Evolutionary conservation across 78 protist species (phyloP), one percentile per base, ranked within the genome.

Genomic region (Chrysochromulina parva): DNA sequence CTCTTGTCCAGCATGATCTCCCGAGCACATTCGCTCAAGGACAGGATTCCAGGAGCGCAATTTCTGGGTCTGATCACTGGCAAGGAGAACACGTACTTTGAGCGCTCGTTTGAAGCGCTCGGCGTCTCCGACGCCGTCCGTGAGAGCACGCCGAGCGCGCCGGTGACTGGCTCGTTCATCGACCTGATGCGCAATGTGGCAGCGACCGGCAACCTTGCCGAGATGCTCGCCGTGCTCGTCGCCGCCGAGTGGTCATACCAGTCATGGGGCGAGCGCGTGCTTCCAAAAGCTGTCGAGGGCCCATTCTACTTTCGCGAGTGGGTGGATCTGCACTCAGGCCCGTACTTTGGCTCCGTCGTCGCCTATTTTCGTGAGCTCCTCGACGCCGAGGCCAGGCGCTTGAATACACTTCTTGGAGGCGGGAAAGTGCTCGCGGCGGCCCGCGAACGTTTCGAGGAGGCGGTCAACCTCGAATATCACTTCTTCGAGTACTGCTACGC

Each of bases 21-120:
- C 11, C 22, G 7, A 0, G 90, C 90, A 22, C 90, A 62, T 38
- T n/a, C 55, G 3, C 62, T 87, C n/a, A n/a, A 66, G 38, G 90
- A 65, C 50, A 58, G 90, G 1, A 3, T 87, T 10, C 90, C 90
- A 0, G 90, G 90, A 60, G 47, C 58, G 66, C 90, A 87, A 53
- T 87, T 87, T 38, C 81, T 87, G 55, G 90, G 67, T 1, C 82
- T 87, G 22, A 67, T 87, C 81, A 66, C 82, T 0, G 82, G 90
- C 19, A 47, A 24, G 81, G 90, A 87, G 90, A 87, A 87, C 81
- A 52, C 80, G 1, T 87, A 66, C 90, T 87, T 87, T n/a, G 81
- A 52, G 90, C 57, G 90, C 16, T 0, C 65, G 24, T n/a, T 87
- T 17, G 82, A 52, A 3, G 90, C 90, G 19, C 78, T 87, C 14